Evolutionary conservation across 305 asterid species (phyloP).

Genomic region (Fraxinus sp.): DNA sequence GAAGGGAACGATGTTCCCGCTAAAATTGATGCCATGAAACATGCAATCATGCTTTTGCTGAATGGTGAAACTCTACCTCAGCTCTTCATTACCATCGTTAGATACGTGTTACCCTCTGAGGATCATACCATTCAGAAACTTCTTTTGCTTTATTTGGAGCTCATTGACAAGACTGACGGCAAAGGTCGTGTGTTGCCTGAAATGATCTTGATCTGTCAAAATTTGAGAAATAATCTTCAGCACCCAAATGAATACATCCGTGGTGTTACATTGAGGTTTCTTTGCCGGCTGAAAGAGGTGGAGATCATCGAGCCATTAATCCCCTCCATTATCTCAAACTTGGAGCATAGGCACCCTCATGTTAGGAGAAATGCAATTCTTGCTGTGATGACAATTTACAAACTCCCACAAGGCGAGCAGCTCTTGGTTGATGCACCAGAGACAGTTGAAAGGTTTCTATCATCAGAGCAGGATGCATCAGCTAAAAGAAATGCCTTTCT

Average conservation of each 20-base stretch:
- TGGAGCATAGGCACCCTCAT: constrained; percentile 90
- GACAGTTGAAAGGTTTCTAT: constrained; percentile 75
- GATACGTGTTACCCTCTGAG: constrained; percentile 46
- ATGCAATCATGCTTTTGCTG: constrained; percentile 82
- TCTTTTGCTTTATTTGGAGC: constrained; percentile 76
- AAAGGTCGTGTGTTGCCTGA: constrained; percentile 80
- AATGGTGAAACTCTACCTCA: constrained; percentile 92
- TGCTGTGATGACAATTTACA: constrained; percentile 91
- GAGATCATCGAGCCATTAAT: constrained; percentile 92
- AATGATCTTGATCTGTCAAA: constrained; percentile 57
- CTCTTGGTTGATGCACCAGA: constrained; percentile 96
- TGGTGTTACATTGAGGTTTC: constrained; percentile 87
- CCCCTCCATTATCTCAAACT: constrained; percentile 78
- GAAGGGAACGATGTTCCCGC: constrained; percentile 74
- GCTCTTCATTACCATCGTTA: constrained; percentile 75
- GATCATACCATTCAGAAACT: constrained; percentile 91
- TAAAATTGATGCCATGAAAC: constrained; percentile 27
- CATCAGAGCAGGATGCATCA: constrained; percentile 80
- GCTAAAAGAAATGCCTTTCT: constrained; percentile 92
- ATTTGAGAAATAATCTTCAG: constrained; percentile 49
- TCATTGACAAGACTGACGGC: constrained; percentile 85
- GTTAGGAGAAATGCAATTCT: constrained; percentile 87
- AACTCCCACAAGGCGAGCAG: constrained; percentile 87
- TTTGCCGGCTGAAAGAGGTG: constrained; percentile 81
- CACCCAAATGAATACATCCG: constrained; percentile 58